phyloP scores from a whole-genome alignment of 495 filamentous ascomycete genomes.

The Jackrogersella multiformis region DNA sequence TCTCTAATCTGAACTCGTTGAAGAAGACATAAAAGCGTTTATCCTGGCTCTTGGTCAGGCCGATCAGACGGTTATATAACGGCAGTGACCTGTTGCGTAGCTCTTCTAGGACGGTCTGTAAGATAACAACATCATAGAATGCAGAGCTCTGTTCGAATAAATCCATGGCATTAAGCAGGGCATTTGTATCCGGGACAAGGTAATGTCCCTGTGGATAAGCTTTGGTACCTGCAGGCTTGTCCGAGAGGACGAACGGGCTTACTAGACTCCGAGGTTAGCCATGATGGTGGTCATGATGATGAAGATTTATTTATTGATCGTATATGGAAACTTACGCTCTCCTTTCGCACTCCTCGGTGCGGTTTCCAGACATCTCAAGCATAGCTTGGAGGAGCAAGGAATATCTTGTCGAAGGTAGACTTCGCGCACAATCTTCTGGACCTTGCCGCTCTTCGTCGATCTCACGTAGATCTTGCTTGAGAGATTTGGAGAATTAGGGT shows the following conservation, averaged over 20 bases:
- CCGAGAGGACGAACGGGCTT: slow-evolving; percentile 84
- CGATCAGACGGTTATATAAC: slow-evolving; percentile 90
- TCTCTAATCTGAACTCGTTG: slow-evolving; percentile 96
- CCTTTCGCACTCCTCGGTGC: slow-evolving; percentile 83
- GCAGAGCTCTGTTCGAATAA: slow-evolving; percentile 90
- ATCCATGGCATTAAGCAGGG: slow-evolving; percentile 94
- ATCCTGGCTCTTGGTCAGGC: slow-evolving; percentile 89
- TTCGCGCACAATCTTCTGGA: slow-evolving; percentile 97
- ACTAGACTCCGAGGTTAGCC: slow-evolving; percentile 59
- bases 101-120: slow-evolving; percentile 96
- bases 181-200: slow-evolving; percentile 95
- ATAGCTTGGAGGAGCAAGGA: slow-evolving; percentile 93
- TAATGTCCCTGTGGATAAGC: slow-evolving; percentile 89
- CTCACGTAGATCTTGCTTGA: slow-evolving; percentile 93
- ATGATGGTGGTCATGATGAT: background rate
- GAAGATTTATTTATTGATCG: background rate
- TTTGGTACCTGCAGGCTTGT: slow-evolving; percentile 82
- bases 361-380: slow-evolving; percentile 71
- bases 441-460: slow-evolving; percentile 92
- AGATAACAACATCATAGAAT: slow-evolving; percentile 93
- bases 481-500: slow-evolving; percentile 77
- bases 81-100: slow-evolving; percentile 92
- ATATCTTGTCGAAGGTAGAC: slow-evolving; percentile 96
- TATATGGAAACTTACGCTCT: slow-evolving; percentile 62
- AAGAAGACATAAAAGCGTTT: slow-evolving; percentile 99